Evolutionary conservation across 2,329 filamentous ascomycete genomes (phyloP).

Genomic region (Neopestalotiopsis sp.): DNA sequence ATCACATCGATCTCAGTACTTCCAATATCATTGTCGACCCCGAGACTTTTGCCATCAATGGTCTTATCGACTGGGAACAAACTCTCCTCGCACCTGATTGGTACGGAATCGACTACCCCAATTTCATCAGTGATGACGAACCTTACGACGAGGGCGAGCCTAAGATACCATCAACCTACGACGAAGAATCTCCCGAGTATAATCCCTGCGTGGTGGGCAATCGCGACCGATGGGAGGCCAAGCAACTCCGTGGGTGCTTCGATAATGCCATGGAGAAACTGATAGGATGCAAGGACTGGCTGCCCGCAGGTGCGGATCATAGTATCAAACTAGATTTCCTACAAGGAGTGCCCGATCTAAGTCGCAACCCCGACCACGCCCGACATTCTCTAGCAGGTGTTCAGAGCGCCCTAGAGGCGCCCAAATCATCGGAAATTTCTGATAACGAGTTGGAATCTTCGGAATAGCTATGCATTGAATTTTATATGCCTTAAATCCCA

Average conservation of each 20-base stretch:
- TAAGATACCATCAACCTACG: constrained; percentile 6
- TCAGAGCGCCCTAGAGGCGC: too few relatives aligned
- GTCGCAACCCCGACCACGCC: too few relatives aligned
- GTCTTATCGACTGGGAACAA: constrained; percentile 16
- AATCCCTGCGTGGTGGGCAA: not conserved
- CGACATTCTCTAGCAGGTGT: too few relatives aligned
- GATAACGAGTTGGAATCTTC: too few relatives aligned
- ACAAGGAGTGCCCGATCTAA: not conserved
- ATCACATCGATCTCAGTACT: constrained; percentile 2
- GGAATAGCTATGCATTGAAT: too few relatives aligned
- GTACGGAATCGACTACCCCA: constrained; percentile 6
- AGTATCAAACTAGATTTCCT: not conserved
- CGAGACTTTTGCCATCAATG: constrained; percentile 6
- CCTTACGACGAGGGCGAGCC: constrained; percentile 5
- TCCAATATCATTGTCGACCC: constrained; percentile 10
- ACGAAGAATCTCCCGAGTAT: constrained; percentile 8
- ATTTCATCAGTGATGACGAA: not conserved
- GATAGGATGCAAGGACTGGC: not conserved
- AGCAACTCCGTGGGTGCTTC: constrained; percentile 1
- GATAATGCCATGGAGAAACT: not conserved
- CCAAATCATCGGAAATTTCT: too few relatives aligned
- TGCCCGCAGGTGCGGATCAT: not conserved
- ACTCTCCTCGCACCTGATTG: not conserved
- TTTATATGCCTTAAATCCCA: too few relatives aligned
- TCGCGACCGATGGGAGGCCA: constrained; percentile 10